Evolutionary conservation across 805 yeast species (phyloP).

Genomic region (Barnettozyma siamensis): DNA sequence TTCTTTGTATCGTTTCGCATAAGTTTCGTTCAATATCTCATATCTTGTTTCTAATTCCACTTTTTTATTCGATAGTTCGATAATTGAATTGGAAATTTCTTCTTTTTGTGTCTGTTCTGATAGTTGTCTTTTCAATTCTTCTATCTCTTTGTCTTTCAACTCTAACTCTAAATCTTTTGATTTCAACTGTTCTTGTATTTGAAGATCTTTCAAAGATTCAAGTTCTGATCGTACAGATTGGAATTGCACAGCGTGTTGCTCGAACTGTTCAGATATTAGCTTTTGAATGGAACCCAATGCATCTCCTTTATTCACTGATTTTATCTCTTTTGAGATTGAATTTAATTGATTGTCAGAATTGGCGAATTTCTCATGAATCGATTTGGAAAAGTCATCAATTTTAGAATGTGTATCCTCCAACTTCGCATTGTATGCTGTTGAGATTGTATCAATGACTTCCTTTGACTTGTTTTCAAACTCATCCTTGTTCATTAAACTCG

Average conservation of each 20-base stretch:
- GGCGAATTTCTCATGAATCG: neutral
- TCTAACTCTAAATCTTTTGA: constrained; percentile 10
- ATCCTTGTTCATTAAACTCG: neutral
- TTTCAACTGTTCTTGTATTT: neutral
- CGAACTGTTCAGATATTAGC: neutral
- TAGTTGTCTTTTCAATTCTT: constrained; percentile 9
- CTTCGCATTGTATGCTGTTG: neutral
- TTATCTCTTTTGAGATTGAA: neutral
- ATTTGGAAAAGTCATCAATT: neutral
- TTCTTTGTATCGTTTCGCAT: constrained; percentile 23
- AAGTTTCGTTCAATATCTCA: constrained; percentile 21
- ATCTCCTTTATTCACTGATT: neutral
- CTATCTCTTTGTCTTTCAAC: constrained; percentile 17
- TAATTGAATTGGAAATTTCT: constrained; percentile 6
- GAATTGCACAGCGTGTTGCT: neutral
- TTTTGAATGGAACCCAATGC: neutral
- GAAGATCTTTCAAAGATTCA: neutral
- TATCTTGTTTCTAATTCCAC: constrained; percentile 16
- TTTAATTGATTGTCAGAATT: neutral
- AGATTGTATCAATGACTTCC: neutral
- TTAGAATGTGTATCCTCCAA: neutral
- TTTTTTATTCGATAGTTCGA: constrained; percentile 15
- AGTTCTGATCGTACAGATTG: neutral
- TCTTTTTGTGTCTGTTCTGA: constrained; percentile 7
- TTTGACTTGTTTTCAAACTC: neutral